phyloP scores from a whole-genome alignment of 805 yeast genomes.

The Hanseniaspora meyeri region DNA sequence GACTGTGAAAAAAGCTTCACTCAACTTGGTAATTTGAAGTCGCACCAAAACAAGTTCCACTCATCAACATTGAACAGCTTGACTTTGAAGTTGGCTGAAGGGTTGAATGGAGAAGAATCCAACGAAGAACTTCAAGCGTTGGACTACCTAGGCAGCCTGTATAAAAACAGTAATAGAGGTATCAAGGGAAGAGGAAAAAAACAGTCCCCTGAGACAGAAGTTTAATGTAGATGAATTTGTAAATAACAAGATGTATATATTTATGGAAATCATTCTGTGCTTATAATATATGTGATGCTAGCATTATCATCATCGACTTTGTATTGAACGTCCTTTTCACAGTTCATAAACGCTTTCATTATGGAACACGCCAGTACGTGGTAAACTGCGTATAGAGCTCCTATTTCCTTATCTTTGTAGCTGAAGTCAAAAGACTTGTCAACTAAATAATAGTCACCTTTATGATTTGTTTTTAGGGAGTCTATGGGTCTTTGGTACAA shows the following conservation, averaged over 20 bases:
- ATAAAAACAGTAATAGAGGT: constrained; percentile 82
- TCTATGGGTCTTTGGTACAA: constrained; percentile 80
- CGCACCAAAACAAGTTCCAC: constrained; percentile 88
- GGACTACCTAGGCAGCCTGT: constrained; percentile 65
- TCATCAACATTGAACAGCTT: constrained; percentile 52
- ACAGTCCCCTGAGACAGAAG: constrained; percentile 15
- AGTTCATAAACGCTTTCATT: background rate
- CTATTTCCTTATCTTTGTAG: background rate
- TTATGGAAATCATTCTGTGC: background rate
- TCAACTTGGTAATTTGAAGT: constrained; percentile 83
- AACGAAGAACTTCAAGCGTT: constrained; percentile 55
- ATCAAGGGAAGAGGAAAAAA: constrained; percentile 80
- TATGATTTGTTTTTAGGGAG: constrained; percentile 80
- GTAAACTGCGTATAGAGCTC: background rate
- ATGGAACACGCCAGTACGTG: background rate
- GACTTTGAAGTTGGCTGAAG: constrained; percentile 54
- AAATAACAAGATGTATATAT: background rate
- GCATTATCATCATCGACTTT: background rate
- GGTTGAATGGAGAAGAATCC: constrained; percentile 36
- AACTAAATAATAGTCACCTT: constrained; percentile 35
- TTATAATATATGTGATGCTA: background rate
- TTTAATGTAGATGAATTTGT: background rate
- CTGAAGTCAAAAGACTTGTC: constrained; percentile 18
- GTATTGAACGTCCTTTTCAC: background rate
- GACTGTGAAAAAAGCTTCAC: constrained; percentile 75